A percentile compares a stretch with the other conserved stretches of the same genome.
phyloP scores from a whole-genome alignment of 2,329 filamentous ascomycete species.

The Exserohilum rostratum region DNA sequence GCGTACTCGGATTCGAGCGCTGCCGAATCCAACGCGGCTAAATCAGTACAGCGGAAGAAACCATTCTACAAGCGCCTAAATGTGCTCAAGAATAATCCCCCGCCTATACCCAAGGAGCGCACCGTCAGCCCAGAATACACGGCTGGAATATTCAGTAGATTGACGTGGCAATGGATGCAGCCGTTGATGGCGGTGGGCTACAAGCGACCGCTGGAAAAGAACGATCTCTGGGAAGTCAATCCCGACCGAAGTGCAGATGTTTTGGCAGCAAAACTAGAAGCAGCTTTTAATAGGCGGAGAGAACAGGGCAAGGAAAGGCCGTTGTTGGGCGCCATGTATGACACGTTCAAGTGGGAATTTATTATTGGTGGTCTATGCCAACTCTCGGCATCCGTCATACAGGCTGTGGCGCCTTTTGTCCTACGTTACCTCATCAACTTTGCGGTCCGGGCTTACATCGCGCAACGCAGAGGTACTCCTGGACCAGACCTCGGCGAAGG shows the following conservation, averaged over 20 bases:
- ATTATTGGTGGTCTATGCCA: constrained; percentile 81
- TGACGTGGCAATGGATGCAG: constrained; percentile 90
- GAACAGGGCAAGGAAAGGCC: constrained; percentile 71
- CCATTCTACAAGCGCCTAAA: constrained; percentile 65
- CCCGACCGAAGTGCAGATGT: constrained; percentile 75
- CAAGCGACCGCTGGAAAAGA: constrained; percentile 77
- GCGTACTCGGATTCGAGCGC: constrained; percentile 40
- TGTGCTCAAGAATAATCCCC: constrained; percentile 56
- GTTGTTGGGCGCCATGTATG: constrained; percentile 79
- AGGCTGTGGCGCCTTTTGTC: constrained; percentile 84
- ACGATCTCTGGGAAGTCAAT: constrained; percentile 90
- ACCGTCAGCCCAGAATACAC: constrained; percentile 70
- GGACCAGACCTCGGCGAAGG: constrained; percentile 75
- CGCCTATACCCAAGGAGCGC: constrained; percentile 62
- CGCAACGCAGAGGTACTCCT: constrained; percentile 59
- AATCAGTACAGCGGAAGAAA: constrained; percentile 49
- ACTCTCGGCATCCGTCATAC: constrained; percentile 70
- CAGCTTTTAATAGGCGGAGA: constrained; percentile 71
- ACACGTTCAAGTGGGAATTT: constrained; percentile 85
- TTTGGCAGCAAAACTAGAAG: constrained; percentile 69
- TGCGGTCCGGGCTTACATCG: constrained; percentile 77
- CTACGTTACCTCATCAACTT: constrained; percentile 87
- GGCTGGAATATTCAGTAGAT: constrained; percentile 73
- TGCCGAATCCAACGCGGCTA: constrained; percentile 35
- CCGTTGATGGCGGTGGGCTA: constrained; percentile 86